These are phyloP conservation scores for Emmonsiellopsis sp. DNA, from an alignment of 2,329 filamentous ascomycete species.

Conservation along the genomic window DNA sequence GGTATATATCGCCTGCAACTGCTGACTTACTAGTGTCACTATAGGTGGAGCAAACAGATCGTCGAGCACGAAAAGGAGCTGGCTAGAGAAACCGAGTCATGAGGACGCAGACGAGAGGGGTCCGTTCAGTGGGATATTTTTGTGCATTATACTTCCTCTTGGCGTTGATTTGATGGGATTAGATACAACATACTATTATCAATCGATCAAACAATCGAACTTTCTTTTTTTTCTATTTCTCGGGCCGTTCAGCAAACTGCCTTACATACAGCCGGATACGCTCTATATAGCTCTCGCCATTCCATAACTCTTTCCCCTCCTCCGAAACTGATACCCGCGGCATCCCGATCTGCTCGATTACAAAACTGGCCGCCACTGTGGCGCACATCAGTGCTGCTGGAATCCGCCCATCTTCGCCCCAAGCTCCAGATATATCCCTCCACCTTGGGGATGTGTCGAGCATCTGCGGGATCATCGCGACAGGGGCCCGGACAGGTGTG, in stretches of 20 bases:
- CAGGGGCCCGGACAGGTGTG: constrained; percentile 27
- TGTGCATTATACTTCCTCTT: constrained; percentile 2
- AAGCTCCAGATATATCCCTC: constrained; percentile 35
- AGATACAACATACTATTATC: constrained; percentile 4
- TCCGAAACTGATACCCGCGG: constrained; percentile 38
- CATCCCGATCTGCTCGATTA: constrained; percentile 88
- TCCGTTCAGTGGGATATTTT: constrained; percentile 3
- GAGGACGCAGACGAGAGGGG: constrained; percentile 6
- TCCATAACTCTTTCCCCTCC: constrained; percentile 33
- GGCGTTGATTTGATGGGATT: constrained; percentile 7
- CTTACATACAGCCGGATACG: constrained; percentile 36
- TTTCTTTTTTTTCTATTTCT: constrained; percentile 20
- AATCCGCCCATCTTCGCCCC: constrained; percentile 40
- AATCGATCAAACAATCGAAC: constrained; percentile 11
- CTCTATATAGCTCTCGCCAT: constrained; percentile 35
- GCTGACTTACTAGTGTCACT: constrained; percentile 18
- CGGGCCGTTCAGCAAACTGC: constrained; percentile 29
- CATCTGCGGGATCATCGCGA: constrained; percentile 20
- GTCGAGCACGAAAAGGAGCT: constrained; percentile 53
- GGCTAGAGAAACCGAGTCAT: constrained; percentile 35
- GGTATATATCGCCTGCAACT: constrained; percentile 13
- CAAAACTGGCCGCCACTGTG: constrained; percentile 76
- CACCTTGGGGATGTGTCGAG: constrained; percentile 45
- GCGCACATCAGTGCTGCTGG: constrained; percentile 66
- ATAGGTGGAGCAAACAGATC: constrained; percentile 63